Percentiles rank a stretch among this genome's conserved stretches.
Conservation (phyloP, 441 rosid species). For the Breynia disticha region DNA sequence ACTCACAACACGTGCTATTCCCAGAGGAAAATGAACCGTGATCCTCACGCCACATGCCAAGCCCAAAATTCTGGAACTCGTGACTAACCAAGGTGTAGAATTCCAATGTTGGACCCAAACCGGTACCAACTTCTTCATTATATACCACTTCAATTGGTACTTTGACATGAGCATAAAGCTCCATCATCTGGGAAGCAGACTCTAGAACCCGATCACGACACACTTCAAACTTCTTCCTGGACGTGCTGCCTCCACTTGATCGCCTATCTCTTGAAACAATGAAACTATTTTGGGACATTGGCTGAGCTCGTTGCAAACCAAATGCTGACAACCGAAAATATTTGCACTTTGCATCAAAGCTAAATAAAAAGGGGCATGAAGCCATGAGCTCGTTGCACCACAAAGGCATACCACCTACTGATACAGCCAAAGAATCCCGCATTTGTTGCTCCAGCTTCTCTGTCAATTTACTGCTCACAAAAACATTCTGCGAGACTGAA, state of each 20-base stretch:
- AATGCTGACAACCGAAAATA: slow-evolving; percentile 77
- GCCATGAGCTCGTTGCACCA: slow-evolving; percentile 87
- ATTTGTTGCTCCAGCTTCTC: slow-evolving; percentile 95
- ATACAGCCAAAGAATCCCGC: slow-evolving; percentile 65
- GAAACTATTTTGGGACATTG: slow-evolving; percentile 33
- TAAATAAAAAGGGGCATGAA: slow-evolving; percentile 83
- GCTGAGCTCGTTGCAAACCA: slow-evolving; percentile 43
- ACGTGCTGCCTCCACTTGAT: slow-evolving; percentile 30
- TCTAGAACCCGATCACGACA: slow-evolving; percentile 64
- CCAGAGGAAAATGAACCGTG: slow-evolving; percentile 21
- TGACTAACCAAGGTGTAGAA: slow-evolving; percentile 87
- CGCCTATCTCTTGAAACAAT: slow-evolving; percentile 46
- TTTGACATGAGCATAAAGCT: slow-evolving; percentile 43
- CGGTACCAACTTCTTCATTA: slow-evolving; percentile 93
- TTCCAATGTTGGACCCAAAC: slow-evolving; percentile 98
- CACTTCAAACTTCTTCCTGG: slow-evolving; percentile 74
- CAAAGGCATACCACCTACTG: slow-evolving; percentile 65
- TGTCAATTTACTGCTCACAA: slow-evolving; percentile 77
- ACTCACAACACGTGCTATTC: slow-evolving; percentile 17
- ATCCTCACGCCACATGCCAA: slow-evolving; percentile 93
- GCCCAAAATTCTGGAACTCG: slow-evolving; percentile 72
- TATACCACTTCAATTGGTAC: slow-evolving; percentile 81
- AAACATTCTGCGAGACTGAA: slow-evolving; percentile 55
- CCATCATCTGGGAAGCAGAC: slow-evolving; percentile 88
- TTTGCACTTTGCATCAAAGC: slow-evolving; percentile 77